Evolutionary conservation across 345 rosid species (phyloP).

Genomic region (Eucalyptus polybractea): DNA sequence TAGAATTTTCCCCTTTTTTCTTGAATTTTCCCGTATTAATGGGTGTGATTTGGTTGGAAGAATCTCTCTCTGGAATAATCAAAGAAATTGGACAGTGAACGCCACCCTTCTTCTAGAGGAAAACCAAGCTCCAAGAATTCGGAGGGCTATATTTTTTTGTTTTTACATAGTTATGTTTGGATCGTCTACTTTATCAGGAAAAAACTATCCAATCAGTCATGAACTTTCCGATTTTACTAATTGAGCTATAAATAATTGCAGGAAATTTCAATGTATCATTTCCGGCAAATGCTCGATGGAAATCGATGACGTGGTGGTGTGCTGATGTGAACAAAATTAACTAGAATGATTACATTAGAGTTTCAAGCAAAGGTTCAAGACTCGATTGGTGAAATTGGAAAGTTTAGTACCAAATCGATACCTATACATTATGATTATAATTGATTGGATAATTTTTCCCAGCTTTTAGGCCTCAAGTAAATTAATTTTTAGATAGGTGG

Average conservation of each 20-base stretch:
- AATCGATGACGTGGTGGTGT: background rate
- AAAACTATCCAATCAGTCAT: background rate
- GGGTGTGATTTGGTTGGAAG: background rate
- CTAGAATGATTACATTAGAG: accelerated
- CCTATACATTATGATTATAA: accelerated
- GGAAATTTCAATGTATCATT: background rate
- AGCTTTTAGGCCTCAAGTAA: background rate
- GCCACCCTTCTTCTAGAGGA: background rate
- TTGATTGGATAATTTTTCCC: background rate
- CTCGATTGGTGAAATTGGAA: background rate
- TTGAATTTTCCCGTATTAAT: background rate
- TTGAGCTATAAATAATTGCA: background rate
- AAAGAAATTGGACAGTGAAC: background rate
- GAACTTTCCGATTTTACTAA: background rate
- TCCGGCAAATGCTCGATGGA: accelerated
- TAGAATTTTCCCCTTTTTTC: background rate
- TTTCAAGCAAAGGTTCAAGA: background rate
- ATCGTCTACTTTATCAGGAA: accelerated
- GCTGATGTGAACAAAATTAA: background rate
- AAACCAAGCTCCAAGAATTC: background rate
- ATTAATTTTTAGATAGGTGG: background rate
- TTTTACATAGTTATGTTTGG: background rate
- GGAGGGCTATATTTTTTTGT: background rate
- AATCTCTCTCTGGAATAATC: background rate
- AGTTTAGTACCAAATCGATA: background rate